Base-by-base conservation (phyloP, 2,329 filamentous ascomycete species). In the Xylaria digitata region DNA sequence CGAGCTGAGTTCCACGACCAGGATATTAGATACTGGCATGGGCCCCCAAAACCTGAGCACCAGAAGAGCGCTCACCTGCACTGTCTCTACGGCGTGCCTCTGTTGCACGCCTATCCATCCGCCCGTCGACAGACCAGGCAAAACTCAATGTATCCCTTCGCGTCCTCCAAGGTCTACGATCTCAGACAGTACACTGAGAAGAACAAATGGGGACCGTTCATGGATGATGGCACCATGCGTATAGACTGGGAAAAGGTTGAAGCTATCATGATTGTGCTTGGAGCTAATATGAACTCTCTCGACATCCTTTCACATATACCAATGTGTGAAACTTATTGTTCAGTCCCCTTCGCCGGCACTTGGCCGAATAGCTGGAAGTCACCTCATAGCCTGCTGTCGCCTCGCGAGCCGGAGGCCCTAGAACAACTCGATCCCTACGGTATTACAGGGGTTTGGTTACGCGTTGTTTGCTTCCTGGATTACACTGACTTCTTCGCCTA, bases 241-340 rank as follows among this genome's bases (percentile, higher is more conserved):
- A 89, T 92, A 0, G 91, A 95, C 77, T 95, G 92, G 92, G 91
- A 94, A 78, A 92, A 92, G 80, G 80, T 94, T 11, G 92, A 94
- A 78, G 89, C 90, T 8, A 86, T 93, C 61, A 87, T 93, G 83
- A 81, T 94, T 3, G 87, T 90, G 1, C 78, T 94, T 3, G 86
- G 85, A 3, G 83, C 86, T 74, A 93, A 93, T 74, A 82, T 91
- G 58, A 78, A 80, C 45, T 75, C 78, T 9, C 85, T 86, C 70
- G 79, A 81, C 13, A 76, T 84, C 9, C 78, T 5, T 5, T 26
- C 82, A 42, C 73, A 74, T 7, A 80, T 81, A 19, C 80, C 81
- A 1, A 78, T 85, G 2, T 85, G 88, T 64, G 78, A 78, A 13
- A 79, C 82, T 30, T 79, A 86, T n/a, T 90, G 87, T 85, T 79